Conservation (phyloP, 176 grass and related monocot species). For the Eremochloa ophiuroides region DNA sequence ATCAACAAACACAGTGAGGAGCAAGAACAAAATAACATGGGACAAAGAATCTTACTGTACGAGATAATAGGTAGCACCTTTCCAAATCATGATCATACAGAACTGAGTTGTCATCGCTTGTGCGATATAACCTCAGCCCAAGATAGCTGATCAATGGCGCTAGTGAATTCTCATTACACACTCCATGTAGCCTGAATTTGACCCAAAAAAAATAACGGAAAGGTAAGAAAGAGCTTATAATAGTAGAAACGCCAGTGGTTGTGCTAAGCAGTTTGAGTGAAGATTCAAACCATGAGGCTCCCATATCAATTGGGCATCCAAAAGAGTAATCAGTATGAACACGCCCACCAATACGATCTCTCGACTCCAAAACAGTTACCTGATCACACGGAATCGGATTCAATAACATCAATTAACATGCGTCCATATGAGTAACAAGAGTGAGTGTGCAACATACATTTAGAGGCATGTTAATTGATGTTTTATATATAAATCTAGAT, state of each 20-base stretch:
- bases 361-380: slow-evolving; percentile 90
- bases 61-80: slow-evolving; percentile 45
- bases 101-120: slow-evolving; percentile 90
- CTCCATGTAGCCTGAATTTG: slow-evolving; percentile 70
- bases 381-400: neutral
- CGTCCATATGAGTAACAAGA: neutral
- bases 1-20: neutral
- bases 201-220: neutral
- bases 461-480: no score
- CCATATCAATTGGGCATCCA: slow-evolving; percentile 96
- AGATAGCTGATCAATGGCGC: slow-evolving; percentile 78
- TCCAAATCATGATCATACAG: slow-evolving; percentile 95
- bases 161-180: slow-evolving; percentile 86
- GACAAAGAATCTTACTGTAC: neutral
- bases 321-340: slow-evolving; percentile 80
- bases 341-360: slow-evolving; percentile 71
- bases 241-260: neutral
- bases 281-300: slow-evolving; percentile 87
- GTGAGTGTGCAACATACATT: neutral
- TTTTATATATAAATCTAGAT: no score
- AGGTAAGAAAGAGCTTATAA: neutral
- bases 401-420: neutral
- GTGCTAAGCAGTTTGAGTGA: neutral
- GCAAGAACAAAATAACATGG: neutral
- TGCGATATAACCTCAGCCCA: slow-evolving; percentile 80